Evolutionary conservation across 176 grass and related monocot genomes (phyloP), one percentile per base, ranked within the genome.

Genomic region (Triticum urartu): DNA sequence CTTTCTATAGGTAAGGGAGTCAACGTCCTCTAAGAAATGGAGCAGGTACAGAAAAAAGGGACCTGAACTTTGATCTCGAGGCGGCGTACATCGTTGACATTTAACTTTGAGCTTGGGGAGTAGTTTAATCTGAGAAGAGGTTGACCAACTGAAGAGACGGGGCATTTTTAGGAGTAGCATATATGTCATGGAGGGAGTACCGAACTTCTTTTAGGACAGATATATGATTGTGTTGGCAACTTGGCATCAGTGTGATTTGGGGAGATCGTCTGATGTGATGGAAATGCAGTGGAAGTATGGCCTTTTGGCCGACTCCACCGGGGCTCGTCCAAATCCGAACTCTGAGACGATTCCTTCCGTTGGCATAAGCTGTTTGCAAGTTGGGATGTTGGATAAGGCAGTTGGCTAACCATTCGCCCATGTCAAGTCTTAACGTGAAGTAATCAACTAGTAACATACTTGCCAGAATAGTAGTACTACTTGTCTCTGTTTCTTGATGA

Each of bases 321-420:
- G 77, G 39, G 24, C 25, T 24, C 43, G 40, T 58, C 43, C 80
- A 67, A 47, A 69, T 79, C 58, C 33, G 67, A 61, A 61, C 77
- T 83, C 59, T 10, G 14, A 60, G 72, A 45, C 56, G 11, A 74
- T 87, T 79, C 74, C 22, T 25, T 15, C 56, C 62, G 58, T 68
- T 74, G 73, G 10, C 32, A 61, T 65, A 14, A 59, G 65, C 54
- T 13, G 17, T 77, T 24, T 5, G 24, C 74, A 30, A 79, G 64
- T 48, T 79, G 80, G 79, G 61, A 52, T 56, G 30, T 18, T 34
- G 79, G 83, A 86, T 82, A 86, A 83, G 83, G 77, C 45, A 54
- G 79, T 90, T 83, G 84, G 73, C 79, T 90, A 83, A 83, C 64
- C 84, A 83, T 66, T 90, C 43, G 36, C 60, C 28, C 25, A 12